Evolutionary conservation across 129 eudicot species (phyloP).

Genomic region (Calendula officinalis): DNA sequence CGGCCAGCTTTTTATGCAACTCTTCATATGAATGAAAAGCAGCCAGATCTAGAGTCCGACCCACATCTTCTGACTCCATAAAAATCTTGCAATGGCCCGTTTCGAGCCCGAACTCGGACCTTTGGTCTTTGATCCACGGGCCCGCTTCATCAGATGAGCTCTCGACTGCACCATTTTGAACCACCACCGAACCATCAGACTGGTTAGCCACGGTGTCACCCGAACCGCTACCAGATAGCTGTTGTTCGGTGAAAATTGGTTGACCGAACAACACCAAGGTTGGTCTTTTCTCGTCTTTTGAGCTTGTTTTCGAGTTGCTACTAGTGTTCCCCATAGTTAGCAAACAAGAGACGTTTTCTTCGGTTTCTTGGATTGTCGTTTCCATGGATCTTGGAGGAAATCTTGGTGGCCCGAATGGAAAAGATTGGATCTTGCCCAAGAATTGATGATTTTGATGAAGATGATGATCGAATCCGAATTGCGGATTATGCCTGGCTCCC

Average conservation of each 20-base stretch:
- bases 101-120: conserved; percentile 39
- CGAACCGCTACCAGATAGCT: conserved; percentile 58
- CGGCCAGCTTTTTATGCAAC: conserved; percentile 45
- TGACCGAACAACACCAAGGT: conserved; percentile 64
- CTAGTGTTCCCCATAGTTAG: conserved; percentile 50
- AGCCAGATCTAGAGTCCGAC: conserved; percentile 49
- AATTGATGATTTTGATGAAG: conserved; percentile 45
- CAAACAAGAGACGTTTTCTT: conserved; percentile 48
- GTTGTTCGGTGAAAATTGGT: conserved; percentile 71
- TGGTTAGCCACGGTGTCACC: conserved; percentile 41
- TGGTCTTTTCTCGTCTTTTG: conserved; percentile 39
- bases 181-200: conserved; percentile 56
- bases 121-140: conserved; percentile 40
- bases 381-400: conserved; percentile 37
- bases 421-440: conserved; percentile 47
- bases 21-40: conserved; percentile 55
- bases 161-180: conserved; percentile 52
- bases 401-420: conserved; percentile 47
- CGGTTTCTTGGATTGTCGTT: conserved; percentile 20
- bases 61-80: conserved; percentile 63
- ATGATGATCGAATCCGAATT: conserved; percentile 56
- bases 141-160: conserved; percentile 58
- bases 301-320: conserved; percentile 27
- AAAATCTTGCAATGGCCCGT: conserved; percentile 62
- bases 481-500: conserved; percentile 99